Evolutionary conservation across 495 filamentous ascomycete genomes (phyloP), one percentile per base, ranked within the genome.

Genomic region (Pyronema omphalodes): DNA sequence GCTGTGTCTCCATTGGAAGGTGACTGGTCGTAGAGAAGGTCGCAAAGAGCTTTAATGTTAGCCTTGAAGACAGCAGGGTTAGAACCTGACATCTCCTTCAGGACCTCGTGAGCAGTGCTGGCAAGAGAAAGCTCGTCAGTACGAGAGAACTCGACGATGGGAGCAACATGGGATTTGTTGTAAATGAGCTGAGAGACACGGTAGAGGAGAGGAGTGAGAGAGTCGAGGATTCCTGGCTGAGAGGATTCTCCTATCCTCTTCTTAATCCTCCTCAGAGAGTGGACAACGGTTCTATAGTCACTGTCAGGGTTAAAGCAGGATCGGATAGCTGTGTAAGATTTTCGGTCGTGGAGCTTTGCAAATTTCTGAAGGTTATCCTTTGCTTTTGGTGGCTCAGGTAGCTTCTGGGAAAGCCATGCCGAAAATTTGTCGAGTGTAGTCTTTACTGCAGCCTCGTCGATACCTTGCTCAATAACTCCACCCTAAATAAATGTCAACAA

Each of bases 11-110:
- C 73, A 12, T 75, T 79, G 8, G 40, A 46, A 3, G 91, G 89
- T 6, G 87, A 84, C 62, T 87, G 78, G 17, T 84, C 77, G 59
- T 84, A 77, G 7, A 99, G 73, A 37, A 83, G 76, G 60, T 83
- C 86, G 68, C 88, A 94, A 53, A 99, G 82, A 59, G 94, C 88
- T 45, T 86, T 83, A 5, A 95, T 81, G 58, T 96, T 89, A 1
- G 85, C 83, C 67, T 86, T 84, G 67, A 99, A 82, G 7, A 96
- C 77, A 53, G 87, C 83, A 0, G 91, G 88, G 46, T 87, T 93
- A 17, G 76, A 77, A 41, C 82, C 78, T 0, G 91, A 95, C 34
- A 99, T 93, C 61, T 96, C 85, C 62, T 87, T 89, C 23, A 95
- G 74, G 44, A 96, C 76, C 63, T 94, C 86, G 58, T 95, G 88